A percentile compares a stretch with the other conserved stretches of the same genome.
Conservation (phyloP, 352 stramenopile species). For the Pythium coloratum region DNA sequence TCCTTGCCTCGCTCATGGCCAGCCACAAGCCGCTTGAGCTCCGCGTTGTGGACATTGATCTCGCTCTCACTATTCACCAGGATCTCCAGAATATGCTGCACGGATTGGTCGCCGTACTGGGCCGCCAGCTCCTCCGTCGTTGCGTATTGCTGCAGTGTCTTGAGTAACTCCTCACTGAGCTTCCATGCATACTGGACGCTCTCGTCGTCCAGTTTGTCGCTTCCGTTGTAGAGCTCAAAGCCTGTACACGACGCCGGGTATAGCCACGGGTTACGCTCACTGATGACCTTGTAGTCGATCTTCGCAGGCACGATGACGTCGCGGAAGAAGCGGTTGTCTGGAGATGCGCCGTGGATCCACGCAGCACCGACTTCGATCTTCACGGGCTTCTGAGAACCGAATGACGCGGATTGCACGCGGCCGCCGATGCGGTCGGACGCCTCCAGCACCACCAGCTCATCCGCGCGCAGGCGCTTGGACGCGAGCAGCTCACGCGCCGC, state of each 20-base stretch:
- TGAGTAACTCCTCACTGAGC: slow-evolving; percentile 47
- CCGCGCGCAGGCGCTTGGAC: slow-evolving; percentile 31
- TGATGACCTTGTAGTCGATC: slow-evolving; percentile 52
- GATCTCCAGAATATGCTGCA: slow-evolving; percentile 39
- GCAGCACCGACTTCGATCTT: slow-evolving; percentile 57
- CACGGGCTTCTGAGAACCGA: slow-evolving; percentile 42
- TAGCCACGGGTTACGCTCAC: slow-evolving; percentile 57
- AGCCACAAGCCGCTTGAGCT: slow-evolving; percentile 5
- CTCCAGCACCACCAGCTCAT: slow-evolving; percentile 51
- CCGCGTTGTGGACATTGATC: not conserved
- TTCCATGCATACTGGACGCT: slow-evolving; percentile 42
- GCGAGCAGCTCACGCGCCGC: slow-evolving; percentile 40
- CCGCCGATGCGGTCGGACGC: slow-evolving; percentile 50
- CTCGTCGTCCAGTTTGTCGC: slow-evolving; percentile 27
- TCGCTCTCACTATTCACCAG: slow-evolving; percentile 21
- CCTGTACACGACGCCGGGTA: slow-evolving; percentile 44
- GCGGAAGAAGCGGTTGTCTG: slow-evolving; percentile 35
- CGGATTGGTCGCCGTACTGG: slow-evolving; percentile 25
- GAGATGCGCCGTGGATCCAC: slow-evolving; percentile 57
- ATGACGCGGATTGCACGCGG: slow-evolving; percentile 45
- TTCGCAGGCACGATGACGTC: slow-evolving; percentile 41
- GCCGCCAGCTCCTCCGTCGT: slow-evolving; percentile 16
- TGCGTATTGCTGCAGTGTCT: slow-evolving; percentile 40
- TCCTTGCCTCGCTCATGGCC: slow-evolving; percentile 2
- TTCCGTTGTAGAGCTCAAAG: slow-evolving; percentile 47